Percentiles rank a stretch among this genome's conserved stretches.
phyloP scores from a whole-genome alignment of 2,329 filamentous ascomycete genomes.

The Monosporascus ibericus region DNA sequence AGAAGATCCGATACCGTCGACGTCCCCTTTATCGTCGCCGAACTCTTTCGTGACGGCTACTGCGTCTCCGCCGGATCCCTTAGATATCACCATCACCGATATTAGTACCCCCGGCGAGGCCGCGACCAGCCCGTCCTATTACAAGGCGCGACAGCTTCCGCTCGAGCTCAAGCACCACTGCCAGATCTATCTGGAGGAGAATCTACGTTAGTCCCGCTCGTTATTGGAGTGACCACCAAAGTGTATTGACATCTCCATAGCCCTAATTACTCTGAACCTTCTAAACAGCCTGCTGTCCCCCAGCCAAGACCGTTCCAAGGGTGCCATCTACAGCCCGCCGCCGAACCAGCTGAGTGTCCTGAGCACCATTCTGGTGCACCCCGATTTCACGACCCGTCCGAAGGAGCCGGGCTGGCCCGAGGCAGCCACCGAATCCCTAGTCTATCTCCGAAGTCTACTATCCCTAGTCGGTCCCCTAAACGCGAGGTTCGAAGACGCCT shows the following conservation, averaged over 20 bases:
- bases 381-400: constrained; percentile 68
- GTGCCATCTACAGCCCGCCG: constrained; percentile 58
- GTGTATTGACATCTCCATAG: constrained; percentile 27
- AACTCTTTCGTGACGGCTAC: constrained; percentile 18
- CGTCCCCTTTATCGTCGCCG: constrained; percentile 16
- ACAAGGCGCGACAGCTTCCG: constrained; percentile 49
- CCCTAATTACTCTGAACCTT: constrained; percentile 54
- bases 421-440: constrained; percentile 60
- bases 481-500: constrained; percentile 64
- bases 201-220: constrained; percentile 48
- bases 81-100: constrained; percentile 10
- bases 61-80: constrained; percentile 9
- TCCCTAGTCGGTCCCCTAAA: constrained; percentile 62
- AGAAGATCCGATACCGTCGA: background rate
- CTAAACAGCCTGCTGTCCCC: constrained; percentile 57
- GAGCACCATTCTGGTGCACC: constrained; percentile 78
- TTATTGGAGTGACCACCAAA: constrained; percentile 3
- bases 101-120: constrained; percentile 15
- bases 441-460: constrained; percentile 64
- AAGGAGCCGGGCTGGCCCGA: constrained; percentile 53
- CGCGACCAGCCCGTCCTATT: constrained; percentile 34
- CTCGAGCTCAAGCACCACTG: constrained; percentile 60
- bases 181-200: constrained; percentile 69
- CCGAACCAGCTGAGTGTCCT: constrained; percentile 69
- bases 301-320: constrained; percentile 25